Base-by-base conservation (phyloP, 495 filamentous ascomycete genomes). In the Astrocystis sublimbata region DNA sequence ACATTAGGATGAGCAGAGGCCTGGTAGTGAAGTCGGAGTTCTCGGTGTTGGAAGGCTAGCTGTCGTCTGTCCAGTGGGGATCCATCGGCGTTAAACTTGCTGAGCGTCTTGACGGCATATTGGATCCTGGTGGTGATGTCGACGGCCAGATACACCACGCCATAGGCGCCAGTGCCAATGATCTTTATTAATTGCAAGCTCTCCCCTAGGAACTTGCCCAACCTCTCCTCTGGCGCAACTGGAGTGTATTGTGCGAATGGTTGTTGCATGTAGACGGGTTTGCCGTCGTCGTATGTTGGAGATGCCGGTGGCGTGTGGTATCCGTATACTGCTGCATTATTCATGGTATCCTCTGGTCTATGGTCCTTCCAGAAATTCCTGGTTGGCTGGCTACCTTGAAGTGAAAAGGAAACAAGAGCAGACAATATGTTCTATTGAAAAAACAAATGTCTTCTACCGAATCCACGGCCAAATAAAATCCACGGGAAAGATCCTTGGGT, bases 101-200 rank as follows among this genome's bases (percentile, higher is more conserved):
- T 93, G 74, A 99, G 83, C 38, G 92, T 92, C 79, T 99, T 99
- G 71, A 99, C 93, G 56, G 94, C 96, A 79, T 96, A 99, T 60
- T 84, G 86, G 35, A 86, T 83, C 68, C 88, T 83, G 61, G 90
- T 93, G 67, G 89, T 87, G 54, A 92, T 86, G 78, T 98, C 93
- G 76, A 93, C 79, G 66, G 94, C 94, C 36, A 89, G 90, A 78
- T 98, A 97, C 13, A 98, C 96, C 26, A 97, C 92, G 45, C 94
- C 94, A 78, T 98, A 98, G 58, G 94, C 94, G 58, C 94, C 94
- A 47, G 94, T 88, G 53, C 94, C 94, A 60, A 98, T 84, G 70
- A 98, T 91, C 61, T 86, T 81, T 52, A 87, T 91, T 62, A 97
- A 83, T 76, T 92, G 89, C 62, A 96, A 81, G 69, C 91, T 87